A percentile compares a stretch with the other conserved stretches of the same genome.
These are phyloP conservation scores for Huntiella moniliformis DNA, from an alignment of 2,329 filamentous ascomycete species.

Conservation along the genomic window DNA sequence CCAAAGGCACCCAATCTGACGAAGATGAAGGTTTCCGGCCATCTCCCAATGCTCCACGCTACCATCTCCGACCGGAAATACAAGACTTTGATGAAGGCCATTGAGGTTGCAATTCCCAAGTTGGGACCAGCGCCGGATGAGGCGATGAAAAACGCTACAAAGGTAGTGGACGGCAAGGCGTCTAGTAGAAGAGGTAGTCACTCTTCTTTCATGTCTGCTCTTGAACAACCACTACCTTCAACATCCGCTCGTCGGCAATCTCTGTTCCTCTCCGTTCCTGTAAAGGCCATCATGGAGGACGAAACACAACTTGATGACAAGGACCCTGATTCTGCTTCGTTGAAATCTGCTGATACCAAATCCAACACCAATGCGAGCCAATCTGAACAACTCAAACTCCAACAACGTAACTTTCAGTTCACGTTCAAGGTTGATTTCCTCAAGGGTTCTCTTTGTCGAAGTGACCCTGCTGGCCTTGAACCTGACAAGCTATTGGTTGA, in stretches of 20 bases:
- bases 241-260: conserved; percentile 16
- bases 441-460: conserved; percentile 78
- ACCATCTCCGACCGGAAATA: conserved; percentile 90
- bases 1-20: conserved; percentile 87
- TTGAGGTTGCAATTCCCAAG: conserved; percentile 85
- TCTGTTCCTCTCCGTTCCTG: conserved; percentile 54
- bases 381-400: conserved; percentile 33
- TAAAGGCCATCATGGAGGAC: conserved; percentile 55
- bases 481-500: conserved; percentile 75
- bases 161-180: background rate
- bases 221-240: conserved; percentile 7
- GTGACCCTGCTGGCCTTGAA: conserved; percentile 58
- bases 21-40: conserved; percentile 77
- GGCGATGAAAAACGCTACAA: background rate
- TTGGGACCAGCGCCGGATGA: conserved; percentile 24
- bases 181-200: conserved; percentile 9
- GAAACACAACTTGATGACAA: conserved; percentile 55
- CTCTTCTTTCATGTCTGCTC: conserved; percentile 12
- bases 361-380: conserved; percentile 21
- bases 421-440: conserved; percentile 91
- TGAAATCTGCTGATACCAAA: conserved; percentile 29
- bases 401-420: conserved; percentile 87
- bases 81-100: conserved; percentile 87
- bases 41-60: conserved; percentile 79
- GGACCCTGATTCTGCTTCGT: conserved; percentile 44